Conservation (phyloP, 257 asterid genomes). For the Fraxinus excelsior region DNA sequence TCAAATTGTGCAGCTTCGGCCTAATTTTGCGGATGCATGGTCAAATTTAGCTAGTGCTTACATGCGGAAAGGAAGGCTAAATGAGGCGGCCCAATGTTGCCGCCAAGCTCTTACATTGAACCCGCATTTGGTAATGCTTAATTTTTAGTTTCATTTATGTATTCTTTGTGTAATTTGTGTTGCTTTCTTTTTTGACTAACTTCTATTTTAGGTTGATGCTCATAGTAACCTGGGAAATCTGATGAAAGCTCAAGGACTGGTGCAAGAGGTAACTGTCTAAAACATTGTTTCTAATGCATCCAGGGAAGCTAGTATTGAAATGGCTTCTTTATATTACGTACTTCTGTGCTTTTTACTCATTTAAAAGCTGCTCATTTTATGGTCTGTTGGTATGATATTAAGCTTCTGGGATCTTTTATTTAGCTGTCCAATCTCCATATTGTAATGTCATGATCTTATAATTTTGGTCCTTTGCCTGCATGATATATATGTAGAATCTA, state of each 20-base stretch:
- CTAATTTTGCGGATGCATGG: constrained; percentile 99
- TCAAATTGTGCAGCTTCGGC: constrained; percentile 79
- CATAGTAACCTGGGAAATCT: constrained; percentile 98
- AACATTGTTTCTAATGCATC: background rate
- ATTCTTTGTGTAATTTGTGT: constrained; percentile 6
- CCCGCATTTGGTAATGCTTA: constrained; percentile 69
- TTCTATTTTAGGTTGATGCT: constrained; percentile 83
- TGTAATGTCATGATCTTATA: background rate
- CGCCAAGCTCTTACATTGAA: constrained; percentile 98
- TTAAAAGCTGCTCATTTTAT: background rate
- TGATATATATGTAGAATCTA: background rate
- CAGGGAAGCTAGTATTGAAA: background rate
- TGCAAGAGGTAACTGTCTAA: constrained; percentile 68
- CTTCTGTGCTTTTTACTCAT: background rate
- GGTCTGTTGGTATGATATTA: constrained; percentile 13
- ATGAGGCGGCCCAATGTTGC: constrained; percentile 98
- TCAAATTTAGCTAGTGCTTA: constrained; percentile 98
- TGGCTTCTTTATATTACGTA: background rate
- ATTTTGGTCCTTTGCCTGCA: background rate
- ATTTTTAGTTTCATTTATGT: constrained; percentile 5
- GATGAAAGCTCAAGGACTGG: constrained; percentile 97
- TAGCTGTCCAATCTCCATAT: background rate
- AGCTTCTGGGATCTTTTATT: constrained; percentile 18
- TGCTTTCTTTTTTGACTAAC: constrained; percentile 17
- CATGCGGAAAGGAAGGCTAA: constrained; percentile 90